These are phyloP conservation scores for Megacollybia platyphylla DNA, from an alignment of 1,284 basidiomycete genomes.

Conservation along the genomic window DNA sequence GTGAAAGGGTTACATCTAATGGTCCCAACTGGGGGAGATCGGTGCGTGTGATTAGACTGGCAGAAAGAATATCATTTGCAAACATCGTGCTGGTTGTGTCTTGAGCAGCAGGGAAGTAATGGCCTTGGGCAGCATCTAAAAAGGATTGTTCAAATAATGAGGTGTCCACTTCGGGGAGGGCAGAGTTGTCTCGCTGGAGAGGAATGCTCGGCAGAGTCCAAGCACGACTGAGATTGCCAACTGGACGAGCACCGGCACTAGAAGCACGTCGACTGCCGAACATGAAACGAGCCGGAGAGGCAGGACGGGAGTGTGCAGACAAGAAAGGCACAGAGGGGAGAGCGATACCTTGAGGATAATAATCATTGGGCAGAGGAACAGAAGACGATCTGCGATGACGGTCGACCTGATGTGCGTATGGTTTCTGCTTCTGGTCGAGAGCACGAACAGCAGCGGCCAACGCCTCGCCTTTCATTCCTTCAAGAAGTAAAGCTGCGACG, in stretches of 20 bases:
- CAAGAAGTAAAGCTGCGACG: slow-evolving; percentile 50
- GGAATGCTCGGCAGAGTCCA: slow-evolving; percentile 16
- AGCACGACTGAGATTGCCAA: slow-evolving; percentile 17
- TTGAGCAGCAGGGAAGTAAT: slow-evolving; percentile 12
- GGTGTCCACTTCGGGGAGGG: slow-evolving; percentile 37
- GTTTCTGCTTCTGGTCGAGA: slow-evolving; percentile 26
- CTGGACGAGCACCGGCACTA: slow-evolving; percentile 13
- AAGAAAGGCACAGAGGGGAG: background rate
- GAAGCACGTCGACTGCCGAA: slow-evolving; percentile 20
- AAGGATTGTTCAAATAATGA: slow-evolving; percentile 36
- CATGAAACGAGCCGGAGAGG: slow-evolving; percentile 15
- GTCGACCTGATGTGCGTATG: slow-evolving; percentile 3
- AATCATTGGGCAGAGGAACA: slow-evolving; percentile 42
- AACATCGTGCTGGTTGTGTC: slow-evolving; percentile 10
- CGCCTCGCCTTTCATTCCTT: slow-evolving; percentile 46
- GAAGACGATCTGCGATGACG: slow-evolving; percentile 43
- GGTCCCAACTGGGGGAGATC: background rate
- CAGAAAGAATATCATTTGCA: slow-evolving; percentile 9
- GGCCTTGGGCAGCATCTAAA: slow-evolving; percentile 18
- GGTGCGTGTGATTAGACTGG: background rate
- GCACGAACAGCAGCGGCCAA: slow-evolving; percentile 50
- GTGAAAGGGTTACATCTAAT: background rate
- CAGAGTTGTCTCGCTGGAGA: slow-evolving; percentile 27
- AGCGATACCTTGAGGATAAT: background rate
- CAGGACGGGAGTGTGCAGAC: background rate